Evolutionary conservation across 2,329 filamentous ascomycete genomes (phyloP).

Genomic region (Beauveria medogensis): DNA sequence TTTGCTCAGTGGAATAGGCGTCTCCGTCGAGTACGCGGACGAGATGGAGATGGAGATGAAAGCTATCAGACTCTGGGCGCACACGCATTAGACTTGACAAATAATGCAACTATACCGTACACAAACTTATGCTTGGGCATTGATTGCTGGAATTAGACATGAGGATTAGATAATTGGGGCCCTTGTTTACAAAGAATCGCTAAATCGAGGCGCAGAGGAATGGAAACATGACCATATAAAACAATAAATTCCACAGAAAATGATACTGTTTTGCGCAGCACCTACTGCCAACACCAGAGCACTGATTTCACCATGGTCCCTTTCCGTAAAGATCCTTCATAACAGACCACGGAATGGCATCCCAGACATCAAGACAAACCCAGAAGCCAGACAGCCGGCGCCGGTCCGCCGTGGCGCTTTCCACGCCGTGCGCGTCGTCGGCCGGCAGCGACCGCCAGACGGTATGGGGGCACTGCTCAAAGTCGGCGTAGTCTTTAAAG

Average conservation of each 20-base stretch:
- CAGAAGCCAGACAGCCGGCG: not conserved
- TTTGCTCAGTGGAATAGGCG: too few relatives aligned
- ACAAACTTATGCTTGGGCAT: too few relatives aligned
- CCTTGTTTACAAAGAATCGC: too few relatives aligned
- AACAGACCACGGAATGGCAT: slow-evolving; percentile 8
- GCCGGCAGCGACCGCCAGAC: not conserved
- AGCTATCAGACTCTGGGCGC: too few relatives aligned
- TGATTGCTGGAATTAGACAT: too few relatives aligned
- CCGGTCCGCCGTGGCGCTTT: too few relatives aligned
- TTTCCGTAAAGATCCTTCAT: not conserved
- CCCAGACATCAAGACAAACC: slow-evolving; percentile 6
- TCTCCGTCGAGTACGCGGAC: too few relatives aligned
- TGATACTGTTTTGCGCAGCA: not conserved
- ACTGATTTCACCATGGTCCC: not conserved
- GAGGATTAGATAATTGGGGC: too few relatives aligned
- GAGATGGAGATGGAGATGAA: too few relatives aligned
- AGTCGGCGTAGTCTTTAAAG: slow-evolving; percentile 6
- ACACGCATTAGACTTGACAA: too few relatives aligned
- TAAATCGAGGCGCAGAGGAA: too few relatives aligned
- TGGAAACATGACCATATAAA: not conserved
- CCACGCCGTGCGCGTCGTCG: not conserved
- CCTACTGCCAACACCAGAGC: not conserved
- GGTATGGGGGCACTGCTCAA: not conserved
- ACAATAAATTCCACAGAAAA: not conserved
- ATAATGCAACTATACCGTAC: too few relatives aligned